Percentiles rank a stretch among this genome's conserved stretches.
These are phyloP conservation scores for Leccinellum luteum DNA, from an alignment of 768 basidiomycete genomes.

Conservation along the genomic window DNA sequence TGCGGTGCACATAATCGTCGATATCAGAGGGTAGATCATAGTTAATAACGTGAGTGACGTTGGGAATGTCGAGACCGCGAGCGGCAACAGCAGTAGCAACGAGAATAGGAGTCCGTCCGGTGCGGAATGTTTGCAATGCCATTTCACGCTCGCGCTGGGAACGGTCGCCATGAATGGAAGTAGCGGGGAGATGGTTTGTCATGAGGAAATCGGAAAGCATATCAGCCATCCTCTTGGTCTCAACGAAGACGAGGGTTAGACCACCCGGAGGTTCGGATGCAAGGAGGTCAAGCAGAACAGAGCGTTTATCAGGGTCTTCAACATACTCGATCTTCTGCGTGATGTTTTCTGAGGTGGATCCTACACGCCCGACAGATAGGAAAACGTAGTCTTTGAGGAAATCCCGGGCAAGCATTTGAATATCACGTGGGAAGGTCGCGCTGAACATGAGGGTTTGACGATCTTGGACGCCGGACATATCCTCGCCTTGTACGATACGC, in stretches of 20 bases:
- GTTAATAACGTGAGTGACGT: slow-evolving; percentile 98
- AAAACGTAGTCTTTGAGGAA: slow-evolving; percentile 99
- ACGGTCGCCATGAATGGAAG: slow-evolving; percentile 97
- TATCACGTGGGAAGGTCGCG: slow-evolving; percentile 98
- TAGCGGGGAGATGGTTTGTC: slow-evolving; percentile 78
- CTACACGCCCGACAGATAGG: slow-evolving; percentile 97
- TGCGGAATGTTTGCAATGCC: slow-evolving; percentile 93
- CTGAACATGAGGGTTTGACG: slow-evolving; percentile 99
- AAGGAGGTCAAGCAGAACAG: slow-evolving; percentile 91
- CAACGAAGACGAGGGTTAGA: slow-evolving; percentile 94
- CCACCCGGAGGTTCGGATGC: slow-evolving; percentile 69
- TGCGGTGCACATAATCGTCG: slow-evolving; percentile 98
- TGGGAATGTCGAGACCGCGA: slow-evolving; percentile 98
- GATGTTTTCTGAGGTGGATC: slow-evolving; percentile 98
- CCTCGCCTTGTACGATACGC: slow-evolving; percentile 95
- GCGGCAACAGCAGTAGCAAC: slow-evolving; percentile 99
- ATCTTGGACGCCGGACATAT: slow-evolving; percentile 91
- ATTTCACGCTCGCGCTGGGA: slow-evolving; percentile 96
- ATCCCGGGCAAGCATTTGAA: slow-evolving; percentile 93
- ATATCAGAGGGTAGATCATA: slow-evolving; percentile 98
- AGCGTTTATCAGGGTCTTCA: slow-evolving; percentile 95
- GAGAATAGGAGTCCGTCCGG: slow-evolving; percentile 91
- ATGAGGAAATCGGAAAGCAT: slow-evolving; percentile 96
- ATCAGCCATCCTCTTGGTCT: slow-evolving; percentile 99
- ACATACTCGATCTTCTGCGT: slow-evolving; percentile 99